phyloP scores from a whole-genome alignment of 2,329 filamentous ascomycete genomes.

The Lachnellula arida region DNA sequence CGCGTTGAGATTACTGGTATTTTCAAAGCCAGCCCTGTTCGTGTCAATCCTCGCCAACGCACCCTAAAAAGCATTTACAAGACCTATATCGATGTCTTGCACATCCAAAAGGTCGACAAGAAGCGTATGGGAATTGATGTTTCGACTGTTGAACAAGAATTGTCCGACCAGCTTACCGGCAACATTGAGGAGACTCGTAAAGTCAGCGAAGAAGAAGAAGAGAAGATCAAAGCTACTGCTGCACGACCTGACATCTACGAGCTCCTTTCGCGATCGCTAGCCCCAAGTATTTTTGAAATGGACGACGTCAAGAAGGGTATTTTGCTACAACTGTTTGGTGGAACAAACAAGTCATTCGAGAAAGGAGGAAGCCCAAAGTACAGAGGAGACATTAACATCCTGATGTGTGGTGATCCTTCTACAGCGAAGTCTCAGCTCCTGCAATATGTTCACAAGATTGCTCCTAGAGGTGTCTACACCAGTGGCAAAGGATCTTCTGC shows the following conservation, averaged over 20 bases:
- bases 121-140: conserved; percentile 88
- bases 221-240: conserved; percentile 78
- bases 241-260: conserved; percentile 86
- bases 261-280: conserved; percentile 81
- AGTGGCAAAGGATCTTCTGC: conserved; percentile 73
- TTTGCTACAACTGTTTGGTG: conserved; percentile 90
- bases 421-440: conserved; percentile 95
- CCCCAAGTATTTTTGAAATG: conserved; percentile 95
- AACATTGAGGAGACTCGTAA: conserved; percentile 81
- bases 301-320: conserved; percentile 99
- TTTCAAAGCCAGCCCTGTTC: conserved; percentile 89
- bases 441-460: conserved; percentile 95
- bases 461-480: conserved; percentile 78
- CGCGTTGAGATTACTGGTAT: conserved; percentile 93
- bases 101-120: conserved; percentile 95
- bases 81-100: conserved; percentile 92
- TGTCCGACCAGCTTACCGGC: conserved; percentile 53
- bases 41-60: conserved; percentile 88
- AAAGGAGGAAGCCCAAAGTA: conserved; percentile 96
- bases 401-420: conserved; percentile 94
- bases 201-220: conserved; percentile 80
- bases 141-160: conserved; percentile 79
- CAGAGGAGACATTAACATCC: conserved; percentile 93
- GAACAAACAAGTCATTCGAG: conserved; percentile 95
- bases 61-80: conserved; percentile 96